Evolutionary conservation across 148 eudicot genomes (phyloP).

Genomic region (Persicaria maculosa): DNA sequence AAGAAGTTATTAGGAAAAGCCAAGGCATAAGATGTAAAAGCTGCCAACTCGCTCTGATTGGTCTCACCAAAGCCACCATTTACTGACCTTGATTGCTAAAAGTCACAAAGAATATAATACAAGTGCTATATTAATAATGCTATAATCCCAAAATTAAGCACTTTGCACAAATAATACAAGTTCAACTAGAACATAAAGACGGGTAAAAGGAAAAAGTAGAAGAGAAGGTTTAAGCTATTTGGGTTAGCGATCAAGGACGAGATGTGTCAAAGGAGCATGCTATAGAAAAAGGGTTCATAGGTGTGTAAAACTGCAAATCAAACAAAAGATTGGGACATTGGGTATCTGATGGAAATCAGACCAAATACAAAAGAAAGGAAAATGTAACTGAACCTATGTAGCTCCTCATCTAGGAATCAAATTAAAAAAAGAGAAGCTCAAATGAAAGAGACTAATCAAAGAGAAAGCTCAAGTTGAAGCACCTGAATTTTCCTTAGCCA

Average conservation of each 20-base stretch:
- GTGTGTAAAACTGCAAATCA: neutral
- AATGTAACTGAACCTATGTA: neutral
- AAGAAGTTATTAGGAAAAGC: slow-evolving; percentile 82
- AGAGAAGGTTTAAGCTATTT: neutral
- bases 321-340: slow-evolving; percentile 1
- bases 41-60: slow-evolving; percentile 92
- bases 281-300: neutral
- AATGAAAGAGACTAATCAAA: neutral
- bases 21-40: slow-evolving; percentile 87
- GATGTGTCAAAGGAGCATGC: neutral
- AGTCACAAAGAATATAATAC: slow-evolving; percentile 16
- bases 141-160: slow-evolving; percentile 3
- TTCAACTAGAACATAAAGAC: neutral
- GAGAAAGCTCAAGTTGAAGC: neutral
- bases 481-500: slow-evolving; percentile 95
- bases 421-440: neutral
- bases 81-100: slow-evolving; percentile 52
- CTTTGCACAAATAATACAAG: neutral
- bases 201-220: neutral
- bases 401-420: neutral
- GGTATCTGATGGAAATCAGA: neutral
- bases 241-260: neutral
- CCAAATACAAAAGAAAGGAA: neutral
- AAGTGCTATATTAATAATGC: slow-evolving; percentile 5
- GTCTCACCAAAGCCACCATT: slow-evolving; percentile 69